Evolutionary conservation across 2,329 filamentous ascomycete genomes (phyloP).

Genomic region (Trichoderma oligosporum): DNA sequence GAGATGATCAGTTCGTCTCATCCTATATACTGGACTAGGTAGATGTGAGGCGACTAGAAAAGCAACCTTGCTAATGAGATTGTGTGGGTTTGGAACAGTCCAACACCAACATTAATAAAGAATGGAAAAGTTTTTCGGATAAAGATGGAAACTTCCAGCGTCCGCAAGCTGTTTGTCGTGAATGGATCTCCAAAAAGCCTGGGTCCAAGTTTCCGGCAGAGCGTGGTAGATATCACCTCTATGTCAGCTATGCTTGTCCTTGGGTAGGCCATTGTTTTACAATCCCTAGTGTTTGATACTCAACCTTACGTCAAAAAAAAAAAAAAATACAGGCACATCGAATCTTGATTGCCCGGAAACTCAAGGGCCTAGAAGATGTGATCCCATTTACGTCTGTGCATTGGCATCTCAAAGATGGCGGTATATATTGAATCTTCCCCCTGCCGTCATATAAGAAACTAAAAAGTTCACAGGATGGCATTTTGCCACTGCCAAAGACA

Average conservation of each 20-base stretch:
- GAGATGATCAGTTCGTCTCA: not conserved
- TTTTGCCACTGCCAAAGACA: conserved; percentile 63
- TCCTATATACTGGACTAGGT: not conserved
- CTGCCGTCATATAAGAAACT: not conserved
- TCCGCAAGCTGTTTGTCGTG: conserved; percentile 72
- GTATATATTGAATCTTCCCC: conserved; percentile 30
- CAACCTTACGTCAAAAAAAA: not conserved
- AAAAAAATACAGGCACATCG: conserved; percentile 62
- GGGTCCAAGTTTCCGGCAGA: conserved; percentile 76
- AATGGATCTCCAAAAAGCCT: conserved; percentile 67
- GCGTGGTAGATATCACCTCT: conserved; percentile 87
- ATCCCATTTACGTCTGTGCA: conserved; percentile 77
- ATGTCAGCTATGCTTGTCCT: conserved; percentile 86
- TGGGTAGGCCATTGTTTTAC: conserved; percentile 52
- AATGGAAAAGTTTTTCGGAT: conserved; percentile 74
- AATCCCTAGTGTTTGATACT: no score
- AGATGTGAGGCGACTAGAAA: not conserved
- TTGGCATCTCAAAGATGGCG: conserved; percentile 71
- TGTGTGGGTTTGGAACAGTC: not conserved
- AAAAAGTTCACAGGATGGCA: conserved; percentile 54
- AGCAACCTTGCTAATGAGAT: not conserved
- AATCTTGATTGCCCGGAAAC: conserved; percentile 76
- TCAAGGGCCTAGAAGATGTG: conserved; percentile 86
- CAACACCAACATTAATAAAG: conserved; percentile 59
- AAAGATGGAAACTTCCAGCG: conserved; percentile 88